These are phyloP conservation scores for Athelia psychrophila DNA, from an alignment of 1,284 basidiomycete species.

Conservation along the genomic window DNA sequence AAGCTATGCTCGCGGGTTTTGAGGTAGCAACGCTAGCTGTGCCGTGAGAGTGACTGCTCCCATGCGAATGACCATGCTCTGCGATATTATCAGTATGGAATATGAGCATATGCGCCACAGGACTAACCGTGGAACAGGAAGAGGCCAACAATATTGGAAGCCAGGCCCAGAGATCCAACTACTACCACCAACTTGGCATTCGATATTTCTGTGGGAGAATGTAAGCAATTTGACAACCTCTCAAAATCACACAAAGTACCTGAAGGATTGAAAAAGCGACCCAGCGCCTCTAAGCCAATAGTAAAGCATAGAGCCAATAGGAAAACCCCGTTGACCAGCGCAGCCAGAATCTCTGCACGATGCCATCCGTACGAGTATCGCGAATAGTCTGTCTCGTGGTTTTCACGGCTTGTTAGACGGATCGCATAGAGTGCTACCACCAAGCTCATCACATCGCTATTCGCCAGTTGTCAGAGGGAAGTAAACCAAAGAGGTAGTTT, in stretches of 20 bases:
- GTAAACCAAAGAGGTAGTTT: conserved; percentile 2
- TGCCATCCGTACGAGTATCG: conserved; percentile 97
- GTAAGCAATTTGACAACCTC: conserved; percentile 1
- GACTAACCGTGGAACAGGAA: conserved; percentile 91
- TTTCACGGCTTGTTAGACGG: conserved; percentile 12
- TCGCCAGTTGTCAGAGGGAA: conserved; percentile 11
- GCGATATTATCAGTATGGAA: conserved; percentile 4
- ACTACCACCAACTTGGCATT: conserved; percentile 87
- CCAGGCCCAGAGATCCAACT: conserved; percentile 87
- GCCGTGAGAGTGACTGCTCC: conserved; percentile 32
- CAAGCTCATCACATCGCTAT: conserved; percentile 92
- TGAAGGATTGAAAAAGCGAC: conserved; percentile 84
- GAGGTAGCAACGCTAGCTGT: conserved; percentile 21
- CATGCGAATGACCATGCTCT: conserved; percentile 76
- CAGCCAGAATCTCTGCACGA: conserved; percentile 96
- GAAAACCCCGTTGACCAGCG: conserved; percentile 96
- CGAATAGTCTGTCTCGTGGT: conserved; percentile 23
- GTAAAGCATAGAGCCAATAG: conserved; percentile 95
- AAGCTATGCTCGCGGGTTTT: conserved; percentile 21
- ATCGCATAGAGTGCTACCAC: conserved; percentile 97
- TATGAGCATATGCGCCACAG: conserved; percentile 1
- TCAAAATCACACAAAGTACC: conserved; percentile 39
- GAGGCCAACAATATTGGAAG: conserved; percentile 91
- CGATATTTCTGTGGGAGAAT: conserved; percentile 70
- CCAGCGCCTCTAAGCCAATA: conserved; percentile 91